Percentiles rank a stretch among this genome's conserved stretches.
phyloP scores from a whole-genome alignment of 75 land plant species.

The Pseudotsuga menziesii region DNA sequence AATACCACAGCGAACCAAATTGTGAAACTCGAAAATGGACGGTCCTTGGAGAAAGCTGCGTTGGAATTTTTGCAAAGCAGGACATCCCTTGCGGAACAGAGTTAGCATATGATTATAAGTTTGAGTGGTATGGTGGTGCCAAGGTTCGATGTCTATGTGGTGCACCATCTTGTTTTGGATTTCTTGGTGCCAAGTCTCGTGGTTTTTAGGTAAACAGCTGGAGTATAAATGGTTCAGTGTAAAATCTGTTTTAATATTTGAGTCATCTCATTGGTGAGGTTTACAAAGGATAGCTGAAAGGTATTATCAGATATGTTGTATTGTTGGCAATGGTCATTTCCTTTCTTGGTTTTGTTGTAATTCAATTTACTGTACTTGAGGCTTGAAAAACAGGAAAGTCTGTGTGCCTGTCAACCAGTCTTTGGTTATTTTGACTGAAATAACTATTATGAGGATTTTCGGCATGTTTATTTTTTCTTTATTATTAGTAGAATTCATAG shows the following conservation, averaged over 20 bases:
- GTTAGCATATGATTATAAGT: constrained; percentile 72
- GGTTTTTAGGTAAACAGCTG: constrained; percentile 56
- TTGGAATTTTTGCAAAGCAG: constrained; percentile 87
- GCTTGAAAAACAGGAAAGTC: too few species aligned
- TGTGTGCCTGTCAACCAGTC: neutral
- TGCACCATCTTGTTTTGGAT: constrained; percentile 67
- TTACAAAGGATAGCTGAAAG: neutral
- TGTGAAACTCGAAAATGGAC: constrained; percentile 88
- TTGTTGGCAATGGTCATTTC: neutral
- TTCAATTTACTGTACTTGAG: neutral
- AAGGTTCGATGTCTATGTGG: constrained; percentile 87
- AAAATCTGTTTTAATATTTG: neutral
- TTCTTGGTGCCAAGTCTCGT: constrained; percentile 85
- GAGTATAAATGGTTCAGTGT: neutral
- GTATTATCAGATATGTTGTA: neutral
- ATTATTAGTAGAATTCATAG: neutral
- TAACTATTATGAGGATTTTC: neutral
- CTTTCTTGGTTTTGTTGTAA: neutral
- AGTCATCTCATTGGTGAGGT: neutral
- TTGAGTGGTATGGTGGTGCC: constrained; percentile 88
- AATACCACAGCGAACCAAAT: constrained; percentile 71
- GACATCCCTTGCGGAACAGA: constrained; percentile 69
- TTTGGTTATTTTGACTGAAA: neutral
- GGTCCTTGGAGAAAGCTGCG: constrained; percentile 77
- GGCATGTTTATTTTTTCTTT: neutral